These are phyloP conservation scores for Penicillium herquei DNA, from an alignment of 495 filamentous ascomycete species.

Conservation along the genomic window DNA sequence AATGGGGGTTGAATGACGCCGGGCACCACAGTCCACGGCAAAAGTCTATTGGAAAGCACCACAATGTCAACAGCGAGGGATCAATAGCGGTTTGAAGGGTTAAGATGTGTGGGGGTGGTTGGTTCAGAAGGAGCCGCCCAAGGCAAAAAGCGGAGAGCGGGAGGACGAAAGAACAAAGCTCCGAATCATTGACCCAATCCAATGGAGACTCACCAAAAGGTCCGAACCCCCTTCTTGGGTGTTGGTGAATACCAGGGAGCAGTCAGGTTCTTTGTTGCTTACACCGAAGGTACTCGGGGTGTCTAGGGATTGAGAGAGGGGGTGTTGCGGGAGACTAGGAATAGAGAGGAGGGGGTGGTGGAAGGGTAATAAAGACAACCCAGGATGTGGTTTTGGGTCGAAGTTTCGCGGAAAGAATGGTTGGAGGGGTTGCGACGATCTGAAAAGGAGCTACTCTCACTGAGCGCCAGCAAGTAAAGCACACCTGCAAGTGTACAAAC, in stretches of 20 bases:
- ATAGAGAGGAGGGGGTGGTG: slow-evolving; percentile 22
- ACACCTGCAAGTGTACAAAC: slow-evolving; percentile 15
- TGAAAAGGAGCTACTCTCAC: slow-evolving; percentile 1
- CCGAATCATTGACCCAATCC: slow-evolving; percentile 32
- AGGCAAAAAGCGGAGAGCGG: slow-evolving; percentile 26
- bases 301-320: slow-evolving; percentile 19
- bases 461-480: slow-evolving; percentile 10
- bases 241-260: slow-evolving; percentile 4
- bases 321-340: slow-evolving; percentile 17
- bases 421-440: slow-evolving; percentile 13
- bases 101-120: neutral
- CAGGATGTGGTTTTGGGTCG: slow-evolving; percentile 11
- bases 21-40: slow-evolving; percentile 20
- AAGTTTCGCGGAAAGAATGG: slow-evolving; percentile 19
- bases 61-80: slow-evolving; percentile 4
- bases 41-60: slow-evolving; percentile 7
- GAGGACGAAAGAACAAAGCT: slow-evolving; percentile 33
- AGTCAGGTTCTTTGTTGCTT: slow-evolving; percentile 11
- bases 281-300: slow-evolving; percentile 3
- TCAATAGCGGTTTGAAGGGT: neutral
- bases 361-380: slow-evolving; percentile 18
- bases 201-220: slow-evolving; percentile 21
- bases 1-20: slow-evolving; percentile 22
- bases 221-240: slow-evolving; percentile 10
- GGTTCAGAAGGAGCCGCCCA: neutral